Evolutionary conservation across 2,329 filamentous ascomycete species (phyloP), one percentile per base, ranked within the genome.

Genomic region (Sporothrix mexicana): DNA sequence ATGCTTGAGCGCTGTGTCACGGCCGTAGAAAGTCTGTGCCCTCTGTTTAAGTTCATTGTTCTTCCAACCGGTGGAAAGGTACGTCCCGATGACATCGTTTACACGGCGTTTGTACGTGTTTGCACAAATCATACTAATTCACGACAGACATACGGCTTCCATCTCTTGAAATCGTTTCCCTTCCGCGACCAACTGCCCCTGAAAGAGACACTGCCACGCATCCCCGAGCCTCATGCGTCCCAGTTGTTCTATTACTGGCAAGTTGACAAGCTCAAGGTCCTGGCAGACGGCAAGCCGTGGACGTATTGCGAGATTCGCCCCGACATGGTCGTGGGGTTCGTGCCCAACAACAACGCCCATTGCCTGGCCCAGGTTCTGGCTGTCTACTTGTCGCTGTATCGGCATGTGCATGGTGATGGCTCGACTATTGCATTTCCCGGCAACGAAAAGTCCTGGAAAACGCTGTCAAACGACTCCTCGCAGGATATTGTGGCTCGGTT

Each of bases 161-260:
- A 55, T 20, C 53, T 55, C 2, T 20, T 55, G 8, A 20, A 55
- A 10, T 55, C 20, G 2, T 55, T 55, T 13, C 20, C 53, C 1
- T 55, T 55, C 53, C 23, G 13, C 10, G 53, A 55, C 20, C n/a
- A 12, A 13, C n/a, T 55, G 1, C 53, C 53, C 2, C n/a, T 55
- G 20, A 13, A 25, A 20, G 53, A 55, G 20, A 20, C 23, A 3
- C 53, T 55, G 10, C 53, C 53, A 55, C 20, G 53, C 8, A 55
- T 55, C 8, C 20, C 53, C 53, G 53, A 55, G 8, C 53, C 53
- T 3, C 20, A 55, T 55, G 53, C 20, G 13, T 55, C 20, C 8
- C 20, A 55, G 53, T 20, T 55, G 7, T 55, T 55, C 20, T 55
- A 55, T 20, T 55, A 55, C 53, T 55, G 53, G 53, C 51, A 55